These are phyloP conservation scores for Gastrodia elata DNA, from an alignment of 106 monocot species.

Conservation along the genomic window DNA sequence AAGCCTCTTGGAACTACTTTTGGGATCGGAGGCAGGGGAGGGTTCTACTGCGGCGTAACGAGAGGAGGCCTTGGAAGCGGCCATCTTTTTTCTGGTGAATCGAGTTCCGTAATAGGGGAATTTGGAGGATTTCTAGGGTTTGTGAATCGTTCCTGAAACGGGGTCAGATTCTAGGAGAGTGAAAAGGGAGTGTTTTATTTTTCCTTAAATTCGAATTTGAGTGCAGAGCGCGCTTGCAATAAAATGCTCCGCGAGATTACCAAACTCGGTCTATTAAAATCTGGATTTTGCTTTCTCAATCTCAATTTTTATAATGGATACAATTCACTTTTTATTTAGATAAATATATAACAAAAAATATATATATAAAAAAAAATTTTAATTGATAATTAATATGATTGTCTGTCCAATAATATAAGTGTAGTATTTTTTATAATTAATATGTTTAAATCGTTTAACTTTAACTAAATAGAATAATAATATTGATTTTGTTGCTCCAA, in stretches of 20 bases:
- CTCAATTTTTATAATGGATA: no score
- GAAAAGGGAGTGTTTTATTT: background rate
- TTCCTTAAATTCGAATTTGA: background rate
- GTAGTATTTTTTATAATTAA: no score
- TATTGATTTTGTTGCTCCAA: no score
- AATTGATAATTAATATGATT: no score
- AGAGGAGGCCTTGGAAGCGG: constrained; percentile 7
- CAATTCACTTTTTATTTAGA: no score
- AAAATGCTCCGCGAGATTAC: background rate
- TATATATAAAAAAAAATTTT: no score
- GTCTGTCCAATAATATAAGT: no score
- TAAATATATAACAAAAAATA: no score
- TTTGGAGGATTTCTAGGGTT: background rate
- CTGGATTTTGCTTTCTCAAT: no score
- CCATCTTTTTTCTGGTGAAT: constrained; percentile 3
- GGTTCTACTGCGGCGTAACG: constrained; percentile 6
- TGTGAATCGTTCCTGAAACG: background rate
- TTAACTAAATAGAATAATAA: no score
- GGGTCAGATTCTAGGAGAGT: background rate
- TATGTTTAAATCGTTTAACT: no score
- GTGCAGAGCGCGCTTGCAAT: background rate
- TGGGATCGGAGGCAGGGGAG: background rate
- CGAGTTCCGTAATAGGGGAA: background rate
- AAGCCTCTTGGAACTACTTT: constrained; percentile 1
- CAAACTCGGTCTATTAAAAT: no score